These are phyloP conservation scores for Tolypocladium sp. DNA, from an alignment of 2,329 filamentous ascomycete genomes.

Conservation along the genomic window DNA sequence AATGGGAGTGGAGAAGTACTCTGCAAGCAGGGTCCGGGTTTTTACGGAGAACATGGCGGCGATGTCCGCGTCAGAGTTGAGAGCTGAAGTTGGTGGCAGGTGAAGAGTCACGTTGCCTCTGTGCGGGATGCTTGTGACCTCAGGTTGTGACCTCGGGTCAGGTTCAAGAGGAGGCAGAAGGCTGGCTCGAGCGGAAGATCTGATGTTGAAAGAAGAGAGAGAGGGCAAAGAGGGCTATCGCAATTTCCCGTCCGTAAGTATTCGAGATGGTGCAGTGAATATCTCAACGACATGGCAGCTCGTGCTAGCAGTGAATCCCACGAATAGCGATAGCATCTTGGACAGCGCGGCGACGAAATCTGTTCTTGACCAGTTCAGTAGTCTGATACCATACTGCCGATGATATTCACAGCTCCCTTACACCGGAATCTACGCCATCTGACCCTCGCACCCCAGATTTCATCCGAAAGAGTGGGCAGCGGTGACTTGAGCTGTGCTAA, in stretches of 20 bases:
- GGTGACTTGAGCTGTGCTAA: neutral
- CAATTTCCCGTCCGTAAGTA: neutral
- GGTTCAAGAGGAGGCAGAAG: neutral
- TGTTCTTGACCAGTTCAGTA: neutral
- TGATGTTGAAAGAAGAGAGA: neutral
- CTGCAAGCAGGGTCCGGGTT: neutral
- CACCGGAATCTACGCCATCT: neutral
- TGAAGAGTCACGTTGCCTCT: neutral
- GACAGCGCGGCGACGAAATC: neutral
- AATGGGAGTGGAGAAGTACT: neutral
- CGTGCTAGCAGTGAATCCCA: too few species aligned
- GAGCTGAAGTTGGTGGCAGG: neutral
- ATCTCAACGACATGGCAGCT: neutral
- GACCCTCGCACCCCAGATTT: too few species aligned
- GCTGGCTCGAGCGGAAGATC: neutral
- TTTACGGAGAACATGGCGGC: neutral
- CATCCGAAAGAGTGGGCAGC: too few species aligned
- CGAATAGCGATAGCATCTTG: neutral
- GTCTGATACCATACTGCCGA: neutral
- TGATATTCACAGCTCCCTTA: neutral
- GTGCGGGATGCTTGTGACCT: too few species aligned
- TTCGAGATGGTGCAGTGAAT: neutral
- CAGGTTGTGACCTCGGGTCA: too few species aligned
- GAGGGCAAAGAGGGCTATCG: neutral
- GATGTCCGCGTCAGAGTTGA: neutral